Base-by-base conservation (phyloP, 495 filamentous ascomycete genomes). In the Aspergillus nanangensis region DNA sequence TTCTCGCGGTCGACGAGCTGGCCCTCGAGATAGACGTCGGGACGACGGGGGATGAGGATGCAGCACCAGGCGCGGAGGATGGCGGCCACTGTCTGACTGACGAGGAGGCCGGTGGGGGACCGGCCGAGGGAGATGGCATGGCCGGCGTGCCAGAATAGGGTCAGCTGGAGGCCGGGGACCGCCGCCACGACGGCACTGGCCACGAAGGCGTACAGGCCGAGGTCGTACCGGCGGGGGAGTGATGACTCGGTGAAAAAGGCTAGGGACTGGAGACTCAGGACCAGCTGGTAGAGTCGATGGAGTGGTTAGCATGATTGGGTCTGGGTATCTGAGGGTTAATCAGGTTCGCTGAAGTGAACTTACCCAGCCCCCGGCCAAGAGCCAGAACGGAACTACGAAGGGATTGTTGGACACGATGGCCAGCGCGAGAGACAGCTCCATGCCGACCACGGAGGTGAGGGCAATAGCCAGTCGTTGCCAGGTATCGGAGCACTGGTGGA, bases 1-100 rank as follows among this genome's bases (percentile, higher is more conserved):
- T 67, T 71, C 61, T 86, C 74, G 24, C 71, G 63, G 56, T 91
- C 88, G 8, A 93, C 83, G 8, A 68, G 51, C 33, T 75, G 60
- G 22, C 77, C 84, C 24, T 72, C 53, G 17, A 74, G 53, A 40
- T 69, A 72, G 33, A 93, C 79, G 38, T 82, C 72, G 8, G 88
- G 87, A 14, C 87, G 73, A 29, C 88, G 76, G 8, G 85, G 87
- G 10, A 90, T 57, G 14, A 69, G 50, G 4, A 66, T 37, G 41
- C 50, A 69, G 36, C 53, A 52, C 1, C 68, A 5, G 19, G 55
- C 67, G 4, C 60, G 69, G 1, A 68, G 38, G 7, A 58, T 21
- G 2, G 58, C 65, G 23, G 57, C 53, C 10, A 48, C 51, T 14
- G 57, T 33, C 14, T 66, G 60, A 0, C 42, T 51, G n/a, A 49